Evolutionary conservation across 2,329 filamentous ascomycete genomes (phyloP).

Genomic region (Hypoxylon sp.): DNA sequence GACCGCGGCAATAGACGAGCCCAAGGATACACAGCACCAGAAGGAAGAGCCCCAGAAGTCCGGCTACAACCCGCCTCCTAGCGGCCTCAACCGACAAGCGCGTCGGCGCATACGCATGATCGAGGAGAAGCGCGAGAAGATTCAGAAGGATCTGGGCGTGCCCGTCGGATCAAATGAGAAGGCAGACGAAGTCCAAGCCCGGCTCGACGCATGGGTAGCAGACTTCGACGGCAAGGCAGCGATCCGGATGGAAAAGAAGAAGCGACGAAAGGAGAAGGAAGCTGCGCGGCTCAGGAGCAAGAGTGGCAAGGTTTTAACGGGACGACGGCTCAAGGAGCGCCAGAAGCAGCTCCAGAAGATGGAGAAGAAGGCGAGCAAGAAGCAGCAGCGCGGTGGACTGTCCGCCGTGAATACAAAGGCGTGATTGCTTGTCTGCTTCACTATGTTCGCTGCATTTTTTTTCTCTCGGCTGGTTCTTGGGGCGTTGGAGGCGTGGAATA

Average conservation of each 20-base stretch:
- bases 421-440: background rate
- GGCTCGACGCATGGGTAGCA: slow-evolving; percentile 46
- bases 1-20: background rate
- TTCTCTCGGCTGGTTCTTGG: background rate
- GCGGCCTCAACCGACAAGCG: slow-evolving; percentile 48
- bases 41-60: slow-evolving; percentile 4
- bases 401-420: slow-evolving; percentile 9
- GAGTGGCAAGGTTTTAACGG: slow-evolving; percentile 43
- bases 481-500: slow-evolving; percentile 25
- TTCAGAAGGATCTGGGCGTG: slow-evolving; percentile 49
- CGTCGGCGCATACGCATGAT: slow-evolving; percentile 53
- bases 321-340: slow-evolving; percentile 41
- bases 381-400: slow-evolving; percentile 19
- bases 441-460: slow-evolving; percentile 8
- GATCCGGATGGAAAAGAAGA: slow-evolving; percentile 45
- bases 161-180: slow-evolving; percentile 43
- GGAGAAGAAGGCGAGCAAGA: slow-evolving; percentile 39
- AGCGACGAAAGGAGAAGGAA: slow-evolving; percentile 44
- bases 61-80: slow-evolving; percentile 22
- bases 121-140: slow-evolving; percentile 46
- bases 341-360: slow-evolving; percentile 38
- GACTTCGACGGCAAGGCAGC: slow-evolving; percentile 40
- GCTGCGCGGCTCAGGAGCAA: slow-evolving; percentile 38
- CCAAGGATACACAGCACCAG: background rate
- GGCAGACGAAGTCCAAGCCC: slow-evolving; percentile 48